phyloP scores from a whole-genome alignment of 305 asterid species.

The Fraxinus nigra region DNA sequence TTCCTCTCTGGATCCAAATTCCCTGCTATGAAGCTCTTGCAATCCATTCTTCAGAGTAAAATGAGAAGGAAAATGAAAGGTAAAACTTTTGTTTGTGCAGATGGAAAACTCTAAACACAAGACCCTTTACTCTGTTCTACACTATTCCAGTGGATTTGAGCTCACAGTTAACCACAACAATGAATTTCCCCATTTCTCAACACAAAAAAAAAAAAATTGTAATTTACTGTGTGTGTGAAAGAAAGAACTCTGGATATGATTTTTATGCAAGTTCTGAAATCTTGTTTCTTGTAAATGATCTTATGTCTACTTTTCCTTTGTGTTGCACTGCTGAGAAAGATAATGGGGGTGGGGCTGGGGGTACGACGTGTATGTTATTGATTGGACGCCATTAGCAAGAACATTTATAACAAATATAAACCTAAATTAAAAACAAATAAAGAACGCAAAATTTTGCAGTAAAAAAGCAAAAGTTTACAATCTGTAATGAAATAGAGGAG shows the following conservation, averaged over 20 bases:
- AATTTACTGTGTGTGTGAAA: conserved; percentile 18
- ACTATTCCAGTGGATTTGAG: conserved; percentile 88
- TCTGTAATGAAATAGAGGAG: not conserved
- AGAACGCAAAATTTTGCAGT: not conserved
- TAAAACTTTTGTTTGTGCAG: not conserved
- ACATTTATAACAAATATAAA: not conserved
- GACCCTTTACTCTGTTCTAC: conserved; percentile 38
- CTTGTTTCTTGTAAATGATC: conserved; percentile 29
- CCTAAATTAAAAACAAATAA: not conserved
- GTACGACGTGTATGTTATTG: not conserved
- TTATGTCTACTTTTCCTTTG: conserved; percentile 27
- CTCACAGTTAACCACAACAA: conserved; percentile 60
- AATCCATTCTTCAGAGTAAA: conserved; percentile 50
- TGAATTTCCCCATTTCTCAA: conserved; percentile 54
- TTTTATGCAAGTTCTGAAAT: conserved; percentile 15
- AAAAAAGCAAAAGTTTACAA: not conserved
- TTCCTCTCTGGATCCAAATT: conserved; percentile 92
- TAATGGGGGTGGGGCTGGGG: conserved; percentile 24
- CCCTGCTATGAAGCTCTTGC: conserved; percentile 44
- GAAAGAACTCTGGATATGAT: conserved; percentile 18
- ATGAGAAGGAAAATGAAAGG: not conserved
- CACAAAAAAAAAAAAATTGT: not conserved
- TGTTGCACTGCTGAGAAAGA: conserved; percentile 31
- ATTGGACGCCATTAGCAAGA: not conserved
- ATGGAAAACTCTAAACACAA: not conserved